These are phyloP conservation scores for Berkeleyomyces basicola DNA, from an alignment of 2,329 filamentous ascomycete genomes.

Conservation along the genomic window DNA sequence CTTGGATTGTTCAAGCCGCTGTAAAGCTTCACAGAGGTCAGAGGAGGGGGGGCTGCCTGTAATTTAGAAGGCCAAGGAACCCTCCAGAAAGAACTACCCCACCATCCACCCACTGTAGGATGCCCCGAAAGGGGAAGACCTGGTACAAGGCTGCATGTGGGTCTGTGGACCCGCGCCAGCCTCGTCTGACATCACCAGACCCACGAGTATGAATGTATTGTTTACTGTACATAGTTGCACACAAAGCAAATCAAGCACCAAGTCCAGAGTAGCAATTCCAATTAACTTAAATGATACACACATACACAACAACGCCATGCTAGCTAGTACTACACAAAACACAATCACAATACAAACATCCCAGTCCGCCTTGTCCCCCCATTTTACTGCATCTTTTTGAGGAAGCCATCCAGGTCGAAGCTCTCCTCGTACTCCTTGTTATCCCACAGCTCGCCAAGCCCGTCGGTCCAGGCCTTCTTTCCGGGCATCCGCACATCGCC, in stretches of 20 bases:
- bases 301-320: constrained; percentile 10
- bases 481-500: constrained; percentile 92
- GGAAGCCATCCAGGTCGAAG: constrained; percentile 87
- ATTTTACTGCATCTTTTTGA: constrained; percentile 69
- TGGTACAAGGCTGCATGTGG: not conserved
- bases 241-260: not conserved
- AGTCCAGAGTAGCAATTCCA: not conserved
- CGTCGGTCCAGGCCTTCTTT: constrained; percentile 90
- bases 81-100: not conserved
- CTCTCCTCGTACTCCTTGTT: constrained; percentile 96
- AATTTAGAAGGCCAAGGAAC: constrained; percentile 5
- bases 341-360: not conserved
- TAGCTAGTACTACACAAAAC: not conserved
- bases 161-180: not conserved
- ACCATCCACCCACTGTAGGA: not conserved
- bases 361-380: not conserved
- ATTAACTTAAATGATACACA: not conserved
- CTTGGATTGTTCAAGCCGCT: not conserved
- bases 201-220: no score
- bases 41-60: not conserved
- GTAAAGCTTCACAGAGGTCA: not conserved
- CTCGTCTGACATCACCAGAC: constrained; percentile 3
- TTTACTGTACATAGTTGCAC: no score
- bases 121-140: not conserved
- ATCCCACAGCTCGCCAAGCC: constrained; percentile 91